Base-by-base conservation (phyloP, 169 alveolate genomes). In the Fabrea salina region DNA sequence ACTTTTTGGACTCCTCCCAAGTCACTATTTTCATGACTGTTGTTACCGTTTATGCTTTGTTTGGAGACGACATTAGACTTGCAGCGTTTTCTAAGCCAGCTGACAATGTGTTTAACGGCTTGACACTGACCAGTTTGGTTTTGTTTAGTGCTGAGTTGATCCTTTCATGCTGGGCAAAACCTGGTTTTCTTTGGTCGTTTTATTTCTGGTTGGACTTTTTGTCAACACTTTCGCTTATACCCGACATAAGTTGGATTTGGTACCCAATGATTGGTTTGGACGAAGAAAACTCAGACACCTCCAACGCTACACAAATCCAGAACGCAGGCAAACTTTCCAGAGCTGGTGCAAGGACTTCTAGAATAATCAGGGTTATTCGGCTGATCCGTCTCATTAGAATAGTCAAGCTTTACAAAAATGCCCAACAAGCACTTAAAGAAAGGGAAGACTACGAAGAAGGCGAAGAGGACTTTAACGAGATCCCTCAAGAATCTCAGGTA, bases 51-150 rank as follows among this genome's bases (percentile, higher is more conserved):
- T 93, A 86, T 70, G 91, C 93, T 37, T 71, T 93, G 54, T 90
- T 88, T 70, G 93, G 93, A 22, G 97, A 93, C 76, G 95, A 93
- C 78, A 35, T 90, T 5, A 75, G 95, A 57, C 56, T 84, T 8
- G 56, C 74, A 32, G 86, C 76, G 43, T 84, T 86, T 59, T 56
- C 54, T 22, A 86, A 86, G 74, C 47, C 66, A 7, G 90, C 80
- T 6, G 95, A 90, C 67, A 79, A 77, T 25, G 47, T 49, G 1
- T 90, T 90, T 75, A 84, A 27, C 47, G 61, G 83, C 7, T 51
- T 82, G 27, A 71, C 80, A 49, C 7, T 47, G 32, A 4, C 57
- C 19, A 59, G 77, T 33, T 74, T 86, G 41, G 0, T 39, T 6
- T 13, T 83, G 32, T 86, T 88, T 67, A 19, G 77, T 16, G 32